Percentiles rank a stretch among this genome's conserved stretches.
These are phyloP conservation scores for Podospora appendiculata DNA, from an alignment of 495 filamentous ascomycete species.

Conservation along the genomic window DNA sequence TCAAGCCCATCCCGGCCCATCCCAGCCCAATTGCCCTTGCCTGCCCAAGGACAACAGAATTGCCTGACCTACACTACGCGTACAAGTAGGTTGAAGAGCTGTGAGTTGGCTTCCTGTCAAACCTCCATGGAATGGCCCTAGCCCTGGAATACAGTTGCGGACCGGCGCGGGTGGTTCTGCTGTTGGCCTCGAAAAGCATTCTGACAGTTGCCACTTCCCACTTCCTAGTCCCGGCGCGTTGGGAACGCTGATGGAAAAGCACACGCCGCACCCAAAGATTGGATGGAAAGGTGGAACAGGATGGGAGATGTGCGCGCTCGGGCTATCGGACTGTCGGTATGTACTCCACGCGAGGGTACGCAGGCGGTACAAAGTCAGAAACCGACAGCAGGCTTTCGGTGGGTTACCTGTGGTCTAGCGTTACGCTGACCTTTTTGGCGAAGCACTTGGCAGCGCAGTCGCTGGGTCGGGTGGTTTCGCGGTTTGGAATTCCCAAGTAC, in stretches of 20 bases:
- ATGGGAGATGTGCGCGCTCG: neutral
- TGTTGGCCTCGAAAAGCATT: too few relatives aligned
- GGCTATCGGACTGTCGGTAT: neutral
- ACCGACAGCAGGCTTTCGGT: neutral
- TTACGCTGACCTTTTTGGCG: neutral
- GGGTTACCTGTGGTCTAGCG: neutral
- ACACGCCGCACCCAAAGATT: neutral
- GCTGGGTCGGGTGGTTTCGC: neutral
- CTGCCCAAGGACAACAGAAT: neutral
- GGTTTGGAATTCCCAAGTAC: constrained; percentile 12
- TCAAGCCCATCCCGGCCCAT: neutral
- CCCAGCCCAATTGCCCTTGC: neutral
- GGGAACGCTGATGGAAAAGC: neutral
- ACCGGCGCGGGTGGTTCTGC: too few relatives aligned
- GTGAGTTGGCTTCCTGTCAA: neutral
- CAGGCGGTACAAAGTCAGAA: neutral
- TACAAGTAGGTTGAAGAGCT: neutral
- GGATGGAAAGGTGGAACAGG: neutral
- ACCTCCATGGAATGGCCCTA: neutral
- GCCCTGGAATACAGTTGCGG: neutral
- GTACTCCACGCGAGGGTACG: neutral
- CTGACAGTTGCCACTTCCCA: neutral
- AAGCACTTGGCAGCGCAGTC: neutral
- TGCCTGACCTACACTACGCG: neutral
- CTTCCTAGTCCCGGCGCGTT: neutral